phyloP scores from a whole-genome alignment of 2,329 filamentous ascomycete genomes.

The Diaporthe velutina region DNA sequence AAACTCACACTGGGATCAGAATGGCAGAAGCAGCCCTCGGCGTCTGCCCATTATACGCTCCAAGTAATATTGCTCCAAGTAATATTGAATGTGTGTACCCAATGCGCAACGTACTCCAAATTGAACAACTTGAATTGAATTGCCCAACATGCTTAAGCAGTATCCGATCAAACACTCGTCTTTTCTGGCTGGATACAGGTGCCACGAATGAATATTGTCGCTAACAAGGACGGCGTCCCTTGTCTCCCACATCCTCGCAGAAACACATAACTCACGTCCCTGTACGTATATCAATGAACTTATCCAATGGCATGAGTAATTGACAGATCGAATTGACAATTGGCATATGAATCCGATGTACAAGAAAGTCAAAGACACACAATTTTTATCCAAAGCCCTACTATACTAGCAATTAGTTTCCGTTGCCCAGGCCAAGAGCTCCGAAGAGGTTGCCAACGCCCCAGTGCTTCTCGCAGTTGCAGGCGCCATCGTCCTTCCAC shows the following conservation, averaged over 20 bases:
- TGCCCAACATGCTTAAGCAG: background rate
- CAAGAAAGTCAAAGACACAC: conserved; percentile 31
- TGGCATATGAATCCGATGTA: conserved; percentile 29
- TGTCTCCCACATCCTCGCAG: background rate
- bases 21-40: background rate
- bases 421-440: conserved; percentile 28
- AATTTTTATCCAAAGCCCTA: background rate
- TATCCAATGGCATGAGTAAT: conserved; percentile 4
- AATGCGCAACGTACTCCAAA: background rate
- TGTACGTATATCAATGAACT: background rate
- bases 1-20: background rate
- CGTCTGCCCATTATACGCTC: background rate
- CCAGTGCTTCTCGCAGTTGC: conserved; percentile 85
- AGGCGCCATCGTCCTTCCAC: conserved; percentile 82
- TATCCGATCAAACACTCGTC: background rate
- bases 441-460: conserved; percentile 71
- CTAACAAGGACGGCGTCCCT: background rate
- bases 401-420: background rate
- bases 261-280: background rate
- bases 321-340: conserved; percentile 18
- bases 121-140: too few relatives aligned
- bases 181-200: background rate
- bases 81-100: too few relatives aligned
- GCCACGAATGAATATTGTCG: background rate
- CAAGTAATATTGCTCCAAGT: too few relatives aligned